Evolutionary conservation across 2,329 filamentous ascomycete species (phyloP).

Genomic region (Phaeophleospora eucalypticola): DNA sequence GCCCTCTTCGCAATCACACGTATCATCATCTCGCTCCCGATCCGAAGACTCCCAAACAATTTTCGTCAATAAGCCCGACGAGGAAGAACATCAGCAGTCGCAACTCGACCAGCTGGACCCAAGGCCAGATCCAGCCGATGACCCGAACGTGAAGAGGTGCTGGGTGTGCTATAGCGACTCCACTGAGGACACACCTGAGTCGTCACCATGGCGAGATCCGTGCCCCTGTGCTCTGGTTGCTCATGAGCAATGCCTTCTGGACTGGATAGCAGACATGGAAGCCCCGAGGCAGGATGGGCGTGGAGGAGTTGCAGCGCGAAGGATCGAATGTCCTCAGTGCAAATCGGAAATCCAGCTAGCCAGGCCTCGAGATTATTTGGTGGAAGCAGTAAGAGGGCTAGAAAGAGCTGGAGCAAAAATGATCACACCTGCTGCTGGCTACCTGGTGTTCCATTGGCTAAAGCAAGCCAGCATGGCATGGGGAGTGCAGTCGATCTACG

Average conservation of each 20-base stretch:
- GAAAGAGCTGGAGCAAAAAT: slow-evolving; percentile 56
- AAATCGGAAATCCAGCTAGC: slow-evolving; percentile 74
- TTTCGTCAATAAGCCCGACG: slow-evolving; percentile 36
- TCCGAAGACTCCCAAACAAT: slow-evolving; percentile 47
- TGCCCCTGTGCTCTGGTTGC: slow-evolving; percentile 88
- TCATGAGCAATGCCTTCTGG: slow-evolving; percentile 82
- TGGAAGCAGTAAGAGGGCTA: slow-evolving; percentile 61
- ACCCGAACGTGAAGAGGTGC: slow-evolving; percentile 50
- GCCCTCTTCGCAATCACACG: slow-evolving; percentile 11
- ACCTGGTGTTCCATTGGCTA: slow-evolving; percentile 42
- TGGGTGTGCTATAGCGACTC: slow-evolving; percentile 68
- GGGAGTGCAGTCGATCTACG: slow-evolving; percentile 60
- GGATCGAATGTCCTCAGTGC: slow-evolving; percentile 83
- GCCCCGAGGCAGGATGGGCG: slow-evolving; percentile 50
- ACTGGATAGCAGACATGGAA: slow-evolving; percentile 92
- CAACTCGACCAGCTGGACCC: slow-evolving; percentile 7
- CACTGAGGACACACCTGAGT: slow-evolving; percentile 59
- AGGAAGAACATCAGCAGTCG: slow-evolving; percentile 10
- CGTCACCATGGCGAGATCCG: slow-evolving; percentile 73
- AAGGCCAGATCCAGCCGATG: slow-evolving; percentile 25
- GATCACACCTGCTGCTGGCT: slow-evolving; percentile 61
- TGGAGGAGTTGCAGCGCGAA: slow-evolving; percentile 46
- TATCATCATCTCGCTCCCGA: slow-evolving; percentile 30
- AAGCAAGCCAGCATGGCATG: slow-evolving; percentile 35
- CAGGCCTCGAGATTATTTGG: slow-evolving; percentile 67